Conservation (phyloP, 2,329 filamentous ascomycete species). For the Fusarium sp. region DNA sequence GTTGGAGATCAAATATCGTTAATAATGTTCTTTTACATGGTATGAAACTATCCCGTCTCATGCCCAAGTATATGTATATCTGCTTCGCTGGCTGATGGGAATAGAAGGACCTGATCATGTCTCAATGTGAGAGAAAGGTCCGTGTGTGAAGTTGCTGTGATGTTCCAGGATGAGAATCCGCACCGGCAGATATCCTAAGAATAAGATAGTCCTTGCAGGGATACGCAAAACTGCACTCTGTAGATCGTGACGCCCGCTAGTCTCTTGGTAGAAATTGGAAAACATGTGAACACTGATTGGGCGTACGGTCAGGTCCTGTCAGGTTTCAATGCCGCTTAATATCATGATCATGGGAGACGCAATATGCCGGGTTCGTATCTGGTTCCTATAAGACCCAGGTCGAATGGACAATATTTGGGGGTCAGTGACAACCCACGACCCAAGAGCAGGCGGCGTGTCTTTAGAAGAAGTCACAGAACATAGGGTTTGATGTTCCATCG, state of each 20-base stretch:
- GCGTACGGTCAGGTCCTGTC: not conserved
- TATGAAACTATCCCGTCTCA: not conserved
- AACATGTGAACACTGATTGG: not conserved
- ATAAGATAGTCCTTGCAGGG: not conserved
- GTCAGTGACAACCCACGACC: not conserved
- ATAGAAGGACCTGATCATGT: not conserved
- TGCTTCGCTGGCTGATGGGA: not conserved
- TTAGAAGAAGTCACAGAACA: conserved; percentile 1
- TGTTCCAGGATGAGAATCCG: not conserved
- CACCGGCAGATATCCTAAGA: not conserved
- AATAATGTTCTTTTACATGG: not conserved
- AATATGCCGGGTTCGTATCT: not conserved
- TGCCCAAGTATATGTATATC: not conserved
- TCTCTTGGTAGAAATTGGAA: not conserved
- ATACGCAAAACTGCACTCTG: not conserved
- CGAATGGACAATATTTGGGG: not conserved
- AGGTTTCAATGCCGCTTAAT: not conserved
- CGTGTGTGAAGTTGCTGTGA: not conserved
- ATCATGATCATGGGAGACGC: not conserved
- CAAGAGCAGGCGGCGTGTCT: not conserved
- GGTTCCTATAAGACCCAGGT: not conserved
- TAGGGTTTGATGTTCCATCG: not conserved
- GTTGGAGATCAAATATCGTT: not conserved
- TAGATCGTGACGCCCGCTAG: not conserved
- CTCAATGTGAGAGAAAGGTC: not conserved